Evolutionary conservation across 306 rosid genomes (phyloP).

Genomic region (Casuarina cunninghamiana): DNA sequence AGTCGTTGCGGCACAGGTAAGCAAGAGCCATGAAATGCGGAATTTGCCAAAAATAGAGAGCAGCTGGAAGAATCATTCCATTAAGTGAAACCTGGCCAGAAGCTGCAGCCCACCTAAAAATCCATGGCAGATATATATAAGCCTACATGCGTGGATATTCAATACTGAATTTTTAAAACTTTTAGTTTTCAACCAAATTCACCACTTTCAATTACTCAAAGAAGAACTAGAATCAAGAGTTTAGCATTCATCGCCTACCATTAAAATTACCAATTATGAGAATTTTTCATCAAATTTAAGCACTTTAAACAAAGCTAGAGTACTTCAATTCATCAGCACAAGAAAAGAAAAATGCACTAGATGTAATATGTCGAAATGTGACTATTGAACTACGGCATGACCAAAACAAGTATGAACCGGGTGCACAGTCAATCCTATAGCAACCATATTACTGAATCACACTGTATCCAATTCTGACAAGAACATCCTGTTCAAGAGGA

Average conservation of each 20-base stretch:
- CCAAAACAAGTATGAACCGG: not conserved
- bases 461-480: not conserved
- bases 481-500: not conserved
- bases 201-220: not conserved
- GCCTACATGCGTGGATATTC: not conserved
- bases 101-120: slow-evolving; percentile 91
- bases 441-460: too few species aligned
- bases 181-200: not conserved
- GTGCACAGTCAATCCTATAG: not conserved
- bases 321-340: not conserved
- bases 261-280: not conserved
- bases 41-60: slow-evolving; percentile 96
- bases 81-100: slow-evolving; percentile 76
- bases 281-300: not conserved
- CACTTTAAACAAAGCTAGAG: not conserved
- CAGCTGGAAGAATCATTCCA: slow-evolving; percentile 88
- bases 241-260: not conserved
- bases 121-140: slow-evolving; percentile 16
- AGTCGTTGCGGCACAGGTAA: slow-evolving; percentile 82
- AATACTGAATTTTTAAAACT: not conserved
- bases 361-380: not conserved
- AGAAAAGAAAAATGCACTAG: not conserved
- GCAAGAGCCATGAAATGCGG: slow-evolving; percentile 99
- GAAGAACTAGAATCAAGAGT: not conserved
- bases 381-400: not conserved